Base-by-base conservation (phyloP, 106 monocot genomes). In the Acorus gramineus region DNA sequence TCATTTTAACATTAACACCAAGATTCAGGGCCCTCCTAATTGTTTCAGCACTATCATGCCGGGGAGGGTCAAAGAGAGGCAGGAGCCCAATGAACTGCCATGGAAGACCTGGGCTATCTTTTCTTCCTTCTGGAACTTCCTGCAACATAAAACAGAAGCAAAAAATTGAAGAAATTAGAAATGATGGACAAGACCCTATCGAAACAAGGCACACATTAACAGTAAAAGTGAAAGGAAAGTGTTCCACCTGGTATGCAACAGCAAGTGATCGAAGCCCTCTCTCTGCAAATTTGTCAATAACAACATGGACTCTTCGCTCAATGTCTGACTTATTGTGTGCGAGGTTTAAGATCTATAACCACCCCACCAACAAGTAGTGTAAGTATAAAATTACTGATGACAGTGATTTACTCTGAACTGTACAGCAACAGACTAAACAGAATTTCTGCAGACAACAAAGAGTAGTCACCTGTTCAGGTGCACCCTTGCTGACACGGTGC, bases 261-360 rank as follows among this genome's bases (percentile, higher is more conserved):
- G 87, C 96, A 66, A 98, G 91, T 11, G 91, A 91, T 47, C 96
- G 80, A 65, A 98, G 85, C 4, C 96, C 96, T 62, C 91, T 85
- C 62, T 98, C 96, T 10, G 96, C 91, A 78, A 92, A 92, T 68
- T 98, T 98, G 71, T 98, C 96, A 64, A 98, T 98, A 47, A 98
- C 79, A 56, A 83, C 69, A 88, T 92, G 91, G 45, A 88, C 96
- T 79, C 88, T 87, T 14, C 81, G 82, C 46, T 92, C 96, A 66
- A 98, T 98, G 53, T 88, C 88, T 13, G 88, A 92, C 61, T 86
- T 98, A 61, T 92, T 92, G 59, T 92, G 91, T 57, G 88, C 78
- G 69, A 98, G 92, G 77, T 98, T 76, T 52, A 98, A 68, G 59
- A 98, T 98, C 96, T 98, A 63, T 57, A 70, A 52, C 4, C 59